Conservation (phyloP, 768 basidiomycete genomes). For the Tephrocybe sp. region DNA sequence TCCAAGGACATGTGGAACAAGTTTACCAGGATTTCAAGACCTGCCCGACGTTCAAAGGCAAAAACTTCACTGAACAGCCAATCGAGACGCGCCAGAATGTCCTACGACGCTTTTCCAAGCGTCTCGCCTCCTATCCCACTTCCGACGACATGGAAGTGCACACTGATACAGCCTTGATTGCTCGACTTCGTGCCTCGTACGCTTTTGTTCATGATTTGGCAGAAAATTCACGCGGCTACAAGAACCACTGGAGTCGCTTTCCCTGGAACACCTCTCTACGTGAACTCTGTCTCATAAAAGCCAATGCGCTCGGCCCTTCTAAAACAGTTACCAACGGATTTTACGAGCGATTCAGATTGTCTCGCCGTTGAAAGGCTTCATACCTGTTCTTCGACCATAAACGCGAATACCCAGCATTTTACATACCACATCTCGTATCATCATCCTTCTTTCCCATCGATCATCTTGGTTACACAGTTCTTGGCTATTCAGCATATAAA, state of each 20-base stretch:
- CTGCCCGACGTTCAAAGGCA: conserved; percentile 9
- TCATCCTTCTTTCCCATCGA: neutral
- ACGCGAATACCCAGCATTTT: neutral
- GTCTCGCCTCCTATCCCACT: conserved; percentile 36
- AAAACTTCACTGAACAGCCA: conserved; percentile 34
- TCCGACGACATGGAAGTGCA: conserved; percentile 24
- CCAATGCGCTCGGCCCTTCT: conserved; percentile 34
- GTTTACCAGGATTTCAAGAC: conserved; percentile 25
- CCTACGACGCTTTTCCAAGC: conserved; percentile 40
- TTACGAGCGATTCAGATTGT: conserved; percentile 38
- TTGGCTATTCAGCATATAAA: too few species aligned
- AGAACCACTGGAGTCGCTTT: conserved; percentile 38
- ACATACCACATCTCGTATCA: neutral
- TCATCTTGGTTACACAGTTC: neutral
- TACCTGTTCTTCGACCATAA: neutral
- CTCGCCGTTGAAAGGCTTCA: conserved; percentile 10
- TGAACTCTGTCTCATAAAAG: conserved; percentile 51
- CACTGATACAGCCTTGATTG: conserved; percentile 28
- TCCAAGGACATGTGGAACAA: conserved; percentile 40
- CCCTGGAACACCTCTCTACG: conserved; percentile 54
- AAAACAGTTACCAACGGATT: conserved; percentile 42
- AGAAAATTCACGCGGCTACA: neutral
- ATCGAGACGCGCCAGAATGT: conserved; percentile 51
- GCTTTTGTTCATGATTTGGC: conserved; percentile 42
- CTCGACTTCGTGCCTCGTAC: conserved; percentile 47